These are phyloP conservation scores for Chloranthus sessilifolius DNA, from an alignment of 164 flowering plant genomes.

Conservation along the genomic window DNA sequence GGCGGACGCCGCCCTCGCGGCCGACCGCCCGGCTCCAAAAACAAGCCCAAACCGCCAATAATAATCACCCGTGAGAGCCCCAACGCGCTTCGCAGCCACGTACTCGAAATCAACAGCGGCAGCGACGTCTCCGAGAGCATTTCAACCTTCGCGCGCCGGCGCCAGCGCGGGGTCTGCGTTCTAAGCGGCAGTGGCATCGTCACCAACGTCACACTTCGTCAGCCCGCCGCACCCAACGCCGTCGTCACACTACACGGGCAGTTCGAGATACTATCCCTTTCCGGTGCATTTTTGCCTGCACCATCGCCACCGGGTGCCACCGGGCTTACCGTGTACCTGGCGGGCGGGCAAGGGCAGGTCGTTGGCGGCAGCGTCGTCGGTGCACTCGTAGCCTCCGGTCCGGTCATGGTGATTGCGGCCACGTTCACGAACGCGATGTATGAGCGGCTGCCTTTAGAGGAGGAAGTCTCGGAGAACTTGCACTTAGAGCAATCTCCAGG, in stretches of 20 bases:
- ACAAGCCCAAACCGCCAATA: constrained; percentile 76
- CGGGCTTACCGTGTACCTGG: constrained; percentile 69
- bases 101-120: constrained; percentile 61
- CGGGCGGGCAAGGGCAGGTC: constrained; percentile 88
- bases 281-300: constrained; percentile 78
- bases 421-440: constrained; percentile 70
- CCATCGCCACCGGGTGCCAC: constrained; percentile 78
- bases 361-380: constrained; percentile 83
- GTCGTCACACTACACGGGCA: constrained; percentile 64
- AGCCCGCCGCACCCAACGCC: constrained; percentile 60
- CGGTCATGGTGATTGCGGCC: constrained; percentile 84
- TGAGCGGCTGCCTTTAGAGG: constrained; percentile 72
- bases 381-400: constrained; percentile 71
- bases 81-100: constrained; percentile 67
- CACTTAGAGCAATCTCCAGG: constrained; percentile 19
- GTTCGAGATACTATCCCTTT: constrained; percentile 70
- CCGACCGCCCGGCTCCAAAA: constrained; percentile 82
- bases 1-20: constrained; percentile 64
- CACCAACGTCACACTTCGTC: constrained; percentile 61
- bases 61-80: constrained; percentile 79
- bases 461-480: constrained; percentile 23
- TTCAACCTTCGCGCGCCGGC: constrained; percentile 49
- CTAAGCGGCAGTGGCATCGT: constrained; percentile 75
- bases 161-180: constrained; percentile 77
- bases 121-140: constrained; percentile 61